phyloP scores from a whole-genome alignment of 129 eudicot species.

The Flaveria robusta region DNA sequence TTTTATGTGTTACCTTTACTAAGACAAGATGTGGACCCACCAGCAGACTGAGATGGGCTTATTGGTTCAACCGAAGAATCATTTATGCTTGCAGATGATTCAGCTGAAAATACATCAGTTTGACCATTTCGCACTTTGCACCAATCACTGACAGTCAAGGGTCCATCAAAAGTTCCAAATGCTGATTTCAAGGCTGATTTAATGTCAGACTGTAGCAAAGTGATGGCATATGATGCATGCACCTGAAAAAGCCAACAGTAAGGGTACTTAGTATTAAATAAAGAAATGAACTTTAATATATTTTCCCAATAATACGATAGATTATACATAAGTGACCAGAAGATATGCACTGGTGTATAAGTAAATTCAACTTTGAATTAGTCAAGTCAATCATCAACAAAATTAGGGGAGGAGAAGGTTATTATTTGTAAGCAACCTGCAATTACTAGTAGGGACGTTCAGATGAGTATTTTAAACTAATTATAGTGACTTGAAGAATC shows the following conservation, averaged over 20 bases:
- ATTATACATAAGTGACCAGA: neutral
- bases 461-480: neutral
- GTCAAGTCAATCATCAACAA: neutral
- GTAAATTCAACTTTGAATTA: neutral
- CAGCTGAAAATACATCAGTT: constrained; percentile 77
- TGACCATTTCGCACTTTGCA: constrained; percentile 85
- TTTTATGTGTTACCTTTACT: constrained; percentile 52
- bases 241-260: constrained; percentile 58
- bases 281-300: neutral
- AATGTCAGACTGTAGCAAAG: constrained; percentile 93
- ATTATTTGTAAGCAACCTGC: neutral
- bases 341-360: neutral
- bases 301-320: neutral
- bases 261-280: constrained; percentile 4
- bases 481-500: neutral
- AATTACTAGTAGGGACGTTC: neutral
- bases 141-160: constrained; percentile 89
- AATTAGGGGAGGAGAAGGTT: neutral
- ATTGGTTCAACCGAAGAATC: constrained; percentile 86
- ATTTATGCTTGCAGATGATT: constrained; percentile 72
- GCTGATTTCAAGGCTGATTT: constrained; percentile 85
- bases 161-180: constrained; percentile 92
- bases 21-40: constrained; percentile 58
- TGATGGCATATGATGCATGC: constrained; percentile 78
- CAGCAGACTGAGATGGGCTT: constrained; percentile 76